Evolutionary conservation across 2,329 filamentous ascomycete genomes (phyloP), one percentile per base, ranked within the genome.

Genomic region (Cladosporium oxysporum): DNA sequence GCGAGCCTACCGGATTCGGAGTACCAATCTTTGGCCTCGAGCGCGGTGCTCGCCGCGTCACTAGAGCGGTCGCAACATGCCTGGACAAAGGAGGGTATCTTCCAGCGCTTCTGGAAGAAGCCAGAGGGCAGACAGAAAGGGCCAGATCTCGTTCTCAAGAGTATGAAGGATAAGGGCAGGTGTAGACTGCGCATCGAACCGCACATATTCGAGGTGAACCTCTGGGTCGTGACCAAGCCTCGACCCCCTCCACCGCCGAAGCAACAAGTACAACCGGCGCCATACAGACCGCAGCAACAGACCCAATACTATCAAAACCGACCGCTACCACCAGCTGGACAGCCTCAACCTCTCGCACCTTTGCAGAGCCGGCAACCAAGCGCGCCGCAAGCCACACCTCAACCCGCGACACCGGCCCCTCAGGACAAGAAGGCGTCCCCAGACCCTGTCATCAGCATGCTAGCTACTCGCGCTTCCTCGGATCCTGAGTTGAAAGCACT

Each of bases 381-480:
- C 26, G 55, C 35, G 18, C 58, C 52, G 47, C 59, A 53, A 21
- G 58, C 50, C 26, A 21, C 33, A 29, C 35, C 60, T 44, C 11
- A 65, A 60, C 64, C 62, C 37, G 53, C 66, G 29, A 65, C 67
- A 26, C 49, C 58, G 44, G 59, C 63, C 5, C 66, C 68, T 35
- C 70, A 70, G 23, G 70, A 72, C 18, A 73, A 71, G 62, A 75
- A 78, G 67, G 66, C 71, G 2, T 72, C 71, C 11, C 74, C 75
- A n/a, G 91, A 94, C 73, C 91, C 91, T 0, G 92, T 95, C 52
- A 94, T 95, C 65, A 89, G 92, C 60, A 88, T 91, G 69, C 80
- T 95, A 29, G 91, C 91, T 0, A 89, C 91, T 71, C 87, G 87
- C 69, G 91, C 91, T 7, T 90, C 90, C 0, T 87, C 86, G 29